Evolutionary conservation across 805 yeast species (phyloP), one percentile per base, ranked within the genome.

Genomic region (Candida palmyrensis): DNA sequence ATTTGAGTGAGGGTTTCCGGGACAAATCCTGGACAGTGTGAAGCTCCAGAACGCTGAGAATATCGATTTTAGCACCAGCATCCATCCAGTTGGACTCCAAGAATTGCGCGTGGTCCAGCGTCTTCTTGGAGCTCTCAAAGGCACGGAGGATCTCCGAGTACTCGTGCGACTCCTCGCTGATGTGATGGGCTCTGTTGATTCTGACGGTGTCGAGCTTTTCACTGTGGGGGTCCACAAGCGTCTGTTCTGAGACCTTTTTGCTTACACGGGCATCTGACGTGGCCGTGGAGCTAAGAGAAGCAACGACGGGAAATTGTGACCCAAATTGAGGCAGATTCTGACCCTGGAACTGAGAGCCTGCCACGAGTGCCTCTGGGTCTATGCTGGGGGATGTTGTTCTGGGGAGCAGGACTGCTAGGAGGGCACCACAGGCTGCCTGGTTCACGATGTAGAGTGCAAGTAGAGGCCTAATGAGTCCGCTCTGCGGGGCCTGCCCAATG

Each of bases 31-130:
- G 26, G 7, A 13, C 5, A 23, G 26, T 23, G 7, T 13, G 26
- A 4, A 23, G 12, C 7, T 23, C 26, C 6, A 23, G 12, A 7
- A 23, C 5, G 12, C 12, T 5, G 14, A 41, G 25, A 12, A 40
- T 15, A 14, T 35, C 25, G 10, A 45, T 25, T 14, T 40, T 33
- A 4, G 38, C 32, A 2, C 41, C 36, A 6, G 48, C 38, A 27
- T 41, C 49, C 54, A 49, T 49, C 54, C 54, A 49, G 33, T 49
- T 49, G 4, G 26, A 31, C 7, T 32, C 25, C 11, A 32, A 37
- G 28, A 40, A 44, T n/a, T n/a, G n/a, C n/a, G n/a, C n/a, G 13
- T 30, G 26, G 7, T 40, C 22, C 5, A 43, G 32, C 18, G 27
- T 38, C 11, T 32, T 16, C 10, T 27, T 25, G 10, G 22, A 32